Evolutionary conservation across 768 basidiomycete species (phyloP).

Genomic region (Rhizopogon salebrosus): DNA sequence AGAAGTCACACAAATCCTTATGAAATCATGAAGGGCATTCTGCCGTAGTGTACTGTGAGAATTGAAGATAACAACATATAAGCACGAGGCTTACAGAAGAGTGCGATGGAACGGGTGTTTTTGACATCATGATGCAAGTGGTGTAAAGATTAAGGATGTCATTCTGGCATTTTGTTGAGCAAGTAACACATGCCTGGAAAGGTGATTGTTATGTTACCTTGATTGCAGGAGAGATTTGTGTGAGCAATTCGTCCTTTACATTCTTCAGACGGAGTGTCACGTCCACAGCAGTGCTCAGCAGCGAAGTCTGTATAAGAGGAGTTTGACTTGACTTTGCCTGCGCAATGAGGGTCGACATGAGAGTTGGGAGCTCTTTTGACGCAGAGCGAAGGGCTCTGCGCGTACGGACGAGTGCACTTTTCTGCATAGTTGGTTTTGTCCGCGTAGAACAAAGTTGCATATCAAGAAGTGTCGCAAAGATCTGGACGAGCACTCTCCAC

Average conservation of each 20-base stretch:
- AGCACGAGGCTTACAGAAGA: conserved; percentile 39
- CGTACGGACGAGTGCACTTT: conserved; percentile 53
- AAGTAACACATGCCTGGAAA: not conserved
- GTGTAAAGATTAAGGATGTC: conserved; percentile 58
- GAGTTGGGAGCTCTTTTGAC: conserved; percentile 38
- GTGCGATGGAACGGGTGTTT: conserved; percentile 54
- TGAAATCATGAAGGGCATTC: conserved; percentile 59
- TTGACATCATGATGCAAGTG: conserved; percentile 61
- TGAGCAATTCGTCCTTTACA: conserved; percentile 38
- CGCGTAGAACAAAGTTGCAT: conserved; percentile 45
- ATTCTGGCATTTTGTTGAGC: conserved; percentile 30
- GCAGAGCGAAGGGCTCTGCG: conserved; percentile 69
- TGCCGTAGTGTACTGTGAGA: conserved; percentile 19
- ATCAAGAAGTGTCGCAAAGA: conserved; percentile 59
- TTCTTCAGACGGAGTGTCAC: conserved; percentile 67
- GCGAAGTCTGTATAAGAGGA: conserved; percentile 35
- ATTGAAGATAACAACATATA: conserved; percentile 3
- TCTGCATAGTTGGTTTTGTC: conserved; percentile 55
- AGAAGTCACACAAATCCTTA: conserved; percentile 43
- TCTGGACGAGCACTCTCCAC: conserved; percentile 49
- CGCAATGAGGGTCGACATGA: conserved; percentile 51
- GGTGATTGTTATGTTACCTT: conserved; percentile 33
- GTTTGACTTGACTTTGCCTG: conserved; percentile 45
- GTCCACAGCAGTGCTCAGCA: conserved; percentile 67
- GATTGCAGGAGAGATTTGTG: conserved; percentile 37